These are phyloP conservation scores for Crithidia fasciculata DNA, from an alignment of 208 protist genomes.

Conservation along the genomic window DNA sequence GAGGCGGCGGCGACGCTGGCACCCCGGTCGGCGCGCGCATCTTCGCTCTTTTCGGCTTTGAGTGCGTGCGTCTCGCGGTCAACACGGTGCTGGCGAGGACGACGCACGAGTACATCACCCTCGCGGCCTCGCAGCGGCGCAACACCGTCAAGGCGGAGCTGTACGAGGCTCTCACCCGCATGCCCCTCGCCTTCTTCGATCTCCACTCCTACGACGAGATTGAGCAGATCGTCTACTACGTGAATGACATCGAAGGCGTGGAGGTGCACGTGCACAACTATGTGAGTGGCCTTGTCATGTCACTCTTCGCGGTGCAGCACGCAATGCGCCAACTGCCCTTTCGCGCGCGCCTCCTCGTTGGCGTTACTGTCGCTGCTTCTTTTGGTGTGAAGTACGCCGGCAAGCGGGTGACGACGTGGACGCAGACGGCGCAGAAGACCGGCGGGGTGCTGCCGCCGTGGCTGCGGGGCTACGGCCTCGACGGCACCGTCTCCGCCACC, in stretches of 20 bases:
- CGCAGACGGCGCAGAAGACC: conserved; percentile 31
- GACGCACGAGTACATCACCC: conserved; percentile 51
- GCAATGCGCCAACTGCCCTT: conserved; percentile 35
- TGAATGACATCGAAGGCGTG: conserved; percentile 83
- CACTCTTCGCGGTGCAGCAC: conserved; percentile 32
- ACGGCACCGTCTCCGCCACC: conserved; percentile 19
- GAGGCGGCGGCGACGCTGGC: neutral
- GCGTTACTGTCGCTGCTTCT: conserved; percentile 26
- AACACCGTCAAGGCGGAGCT: conserved; percentile 62
- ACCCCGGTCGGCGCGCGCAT: conserved; percentile 18
- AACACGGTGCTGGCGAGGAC: conserved; percentile 49
- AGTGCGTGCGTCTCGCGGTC: conserved; percentile 52
- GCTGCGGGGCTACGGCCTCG: conserved; percentile 28
- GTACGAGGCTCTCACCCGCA: conserved; percentile 65
- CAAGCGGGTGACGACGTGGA: conserved; percentile 19
- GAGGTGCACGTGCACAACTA: conserved; percentile 80
- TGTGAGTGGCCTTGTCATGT: conserved; percentile 33
- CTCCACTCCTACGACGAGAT: conserved; percentile 58
- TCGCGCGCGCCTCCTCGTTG: conserved; percentile 34
- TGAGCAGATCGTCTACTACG: conserved; percentile 79
- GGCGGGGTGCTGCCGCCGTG: conserved; percentile 30
- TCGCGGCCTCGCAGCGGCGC: conserved; percentile 46
- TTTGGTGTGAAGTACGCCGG: conserved; percentile 30
- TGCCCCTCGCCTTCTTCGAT: conserved; percentile 74
- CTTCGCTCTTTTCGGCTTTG: conserved; percentile 47